Percentiles rank a stretch among this genome's conserved stretches.
phyloP scores from a whole-genome alignment of 2,329 filamentous ascomycete species.

The Phaeosphaeria sp. region DNA sequence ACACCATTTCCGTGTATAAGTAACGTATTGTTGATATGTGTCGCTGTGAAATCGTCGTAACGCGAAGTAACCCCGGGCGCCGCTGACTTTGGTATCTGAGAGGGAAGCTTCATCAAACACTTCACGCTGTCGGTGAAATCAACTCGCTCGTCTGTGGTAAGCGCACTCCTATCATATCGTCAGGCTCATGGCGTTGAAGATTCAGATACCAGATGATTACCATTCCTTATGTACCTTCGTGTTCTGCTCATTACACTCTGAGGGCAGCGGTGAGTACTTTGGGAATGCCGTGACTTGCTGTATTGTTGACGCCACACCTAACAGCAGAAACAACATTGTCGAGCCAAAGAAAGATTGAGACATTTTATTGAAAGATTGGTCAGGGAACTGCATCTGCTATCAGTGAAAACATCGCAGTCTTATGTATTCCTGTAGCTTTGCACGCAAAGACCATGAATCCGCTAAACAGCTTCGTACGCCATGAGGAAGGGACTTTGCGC shows the following conservation, averaged over 20 bases:
- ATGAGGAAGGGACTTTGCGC: not conserved
- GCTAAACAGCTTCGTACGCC: not conserved
- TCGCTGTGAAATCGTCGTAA: slow-evolving; percentile 42
- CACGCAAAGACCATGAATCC: not conserved
- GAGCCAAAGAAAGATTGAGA: not conserved
- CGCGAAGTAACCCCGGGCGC: slow-evolving; percentile 34
- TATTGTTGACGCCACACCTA: not conserved
- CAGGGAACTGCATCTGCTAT: not conserved
- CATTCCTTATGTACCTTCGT: not conserved
- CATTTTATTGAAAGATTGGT: not conserved
- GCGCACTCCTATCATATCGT: slow-evolving; percentile 19
- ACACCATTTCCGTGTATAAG: slow-evolving; percentile 38
- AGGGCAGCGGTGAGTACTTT: not conserved
- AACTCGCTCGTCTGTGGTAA: slow-evolving; percentile 24
- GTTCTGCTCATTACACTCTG: not conserved
- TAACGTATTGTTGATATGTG: slow-evolving; percentile 38
- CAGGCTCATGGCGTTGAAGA: not conserved
- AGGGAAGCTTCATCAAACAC: slow-evolving; percentile 31
- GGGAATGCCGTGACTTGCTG: not conserved
- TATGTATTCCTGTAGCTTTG: not conserved
- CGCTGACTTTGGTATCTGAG: slow-evolving; percentile 25
- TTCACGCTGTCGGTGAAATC: slow-evolving; percentile 41
- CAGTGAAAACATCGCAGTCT: not conserved
- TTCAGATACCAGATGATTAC: not conserved
- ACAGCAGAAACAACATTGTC: not conserved